Evolutionary conservation across 2,329 filamentous ascomycete genomes (phyloP), one percentile per base, ranked within the genome.

Genomic region (Aspergillus unguis): DNA sequence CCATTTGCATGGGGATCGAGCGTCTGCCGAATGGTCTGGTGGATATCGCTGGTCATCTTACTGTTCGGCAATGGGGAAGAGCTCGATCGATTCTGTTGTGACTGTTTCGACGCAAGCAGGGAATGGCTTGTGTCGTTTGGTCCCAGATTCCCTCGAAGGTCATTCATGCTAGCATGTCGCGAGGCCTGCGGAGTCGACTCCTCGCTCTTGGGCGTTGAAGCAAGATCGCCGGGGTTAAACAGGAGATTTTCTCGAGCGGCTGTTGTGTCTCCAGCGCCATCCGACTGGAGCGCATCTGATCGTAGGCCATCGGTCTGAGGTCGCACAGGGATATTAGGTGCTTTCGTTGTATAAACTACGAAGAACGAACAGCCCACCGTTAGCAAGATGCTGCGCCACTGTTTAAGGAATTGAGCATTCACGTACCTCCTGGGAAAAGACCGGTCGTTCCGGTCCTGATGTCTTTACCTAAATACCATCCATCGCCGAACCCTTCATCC

Each of bases 401-500:
- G 46, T 41, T 10, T 26, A 25, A 41, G 26, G 36, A 10, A 33
- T 26, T 6, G 29, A 3, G 17, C 29, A 25, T 27, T 32, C 49
- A 47, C 63, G 58, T 71, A 78, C 76, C 73, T 61, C 74, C 76
- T 44, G 76, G 76, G 55, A 79, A 78, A 32, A 79, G 68, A 27
- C 76, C 76, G 2, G 69, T 76, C 46, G 67, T 68, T 47, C 70
- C 71, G 41, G 70, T 70, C 27, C 62, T 62, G 25, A 74, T 53
- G 56, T 77, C 74, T 58, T 74, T 74, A n/a, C 76, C 83, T 56
- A 85, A 70, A 65, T 83, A 86, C 83, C 81, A 84, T 56, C 83
- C 83, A 70, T 86, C 83, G 56, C 81, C 81, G 67, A 86, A 86
- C 60, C 84, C 83, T 60, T 86, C 83, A 66, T 86, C 83, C 57